These are phyloP conservation scores for Martensiomyces pterosporus DNA, from an alignment of 192 early-diverging fungal species.

Conservation along the genomic window DNA sequence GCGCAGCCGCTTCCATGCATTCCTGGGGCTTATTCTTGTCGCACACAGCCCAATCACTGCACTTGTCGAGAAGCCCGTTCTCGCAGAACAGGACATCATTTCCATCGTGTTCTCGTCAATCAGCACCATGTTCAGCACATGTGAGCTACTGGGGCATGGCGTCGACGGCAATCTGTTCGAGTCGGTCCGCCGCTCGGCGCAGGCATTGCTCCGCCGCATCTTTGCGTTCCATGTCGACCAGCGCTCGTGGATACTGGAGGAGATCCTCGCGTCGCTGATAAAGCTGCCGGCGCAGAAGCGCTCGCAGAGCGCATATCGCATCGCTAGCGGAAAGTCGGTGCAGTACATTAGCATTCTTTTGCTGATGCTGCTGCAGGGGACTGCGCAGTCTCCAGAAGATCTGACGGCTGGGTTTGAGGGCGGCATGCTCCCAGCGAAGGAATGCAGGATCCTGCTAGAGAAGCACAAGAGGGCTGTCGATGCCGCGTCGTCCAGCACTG, in stretches of 20 bases:
- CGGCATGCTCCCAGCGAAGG: constrained; percentile 23
- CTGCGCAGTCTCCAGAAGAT: constrained; percentile 31
- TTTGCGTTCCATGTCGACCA: constrained; percentile 51
- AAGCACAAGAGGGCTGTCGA: constrained; percentile 50
- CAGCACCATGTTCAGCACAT: constrained; percentile 31
- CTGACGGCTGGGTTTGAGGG: constrained; percentile 35
- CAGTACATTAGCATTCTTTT: constrained; percentile 70
- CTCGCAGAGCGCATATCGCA: constrained; percentile 51
- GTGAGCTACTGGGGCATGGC: constrained; percentile 15
- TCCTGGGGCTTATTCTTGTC: constrained; percentile 21
- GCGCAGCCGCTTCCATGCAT: constrained; percentile 10
- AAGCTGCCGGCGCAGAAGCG: constrained; percentile 62
- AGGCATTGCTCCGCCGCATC: constrained; percentile 30
- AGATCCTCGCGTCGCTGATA: constrained; percentile 71
- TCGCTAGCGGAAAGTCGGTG: constrained; percentile 60
- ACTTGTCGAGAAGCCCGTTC: constrained; percentile 13
- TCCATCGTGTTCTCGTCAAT: constrained; percentile 44
- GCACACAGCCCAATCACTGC: constrained; percentile 13
- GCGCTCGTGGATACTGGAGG: constrained; percentile 79
- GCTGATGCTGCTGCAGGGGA: constrained; percentile 62
- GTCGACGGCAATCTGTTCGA: constrained; percentile 29
- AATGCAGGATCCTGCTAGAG: constrained; percentile 30
- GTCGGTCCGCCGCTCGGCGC: constrained; percentile 38
- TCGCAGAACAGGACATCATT: constrained; percentile 38
- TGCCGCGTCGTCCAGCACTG: constrained; percentile 52